These are phyloP conservation scores for Phascolomyces articulosus DNA, from an alignment of 371 early-diverging fungal species.

Conservation along the genomic window DNA sequence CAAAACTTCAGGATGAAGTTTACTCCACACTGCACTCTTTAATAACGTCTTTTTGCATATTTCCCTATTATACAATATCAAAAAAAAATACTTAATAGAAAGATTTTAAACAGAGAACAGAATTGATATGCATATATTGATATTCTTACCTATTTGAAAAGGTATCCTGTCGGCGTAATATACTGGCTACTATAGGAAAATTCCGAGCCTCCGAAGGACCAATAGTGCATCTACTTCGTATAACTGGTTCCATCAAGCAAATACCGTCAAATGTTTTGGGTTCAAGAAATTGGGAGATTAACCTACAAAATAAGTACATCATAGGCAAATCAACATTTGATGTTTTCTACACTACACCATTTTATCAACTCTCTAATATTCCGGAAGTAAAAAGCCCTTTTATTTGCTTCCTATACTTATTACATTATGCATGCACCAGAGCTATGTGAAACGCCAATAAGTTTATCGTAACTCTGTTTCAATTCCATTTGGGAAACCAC, in stretches of 20 bases:
- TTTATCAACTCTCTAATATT: not conserved
- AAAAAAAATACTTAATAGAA: too few species aligned
- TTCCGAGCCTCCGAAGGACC: not conserved
- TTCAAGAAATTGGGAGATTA: not conserved
- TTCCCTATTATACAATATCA: not conserved
- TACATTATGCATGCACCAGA: not conserved
- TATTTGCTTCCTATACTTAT: too few species aligned
- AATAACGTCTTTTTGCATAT: not conserved
- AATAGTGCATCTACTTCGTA: not conserved
- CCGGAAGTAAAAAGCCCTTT: too few species aligned
- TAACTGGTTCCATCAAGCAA: not conserved
- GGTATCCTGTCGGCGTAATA: not conserved
- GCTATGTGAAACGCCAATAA: not conserved
- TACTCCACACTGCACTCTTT: not conserved
- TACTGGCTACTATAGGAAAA: not conserved
- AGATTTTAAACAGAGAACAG: too few species aligned
- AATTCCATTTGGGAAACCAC: not conserved
- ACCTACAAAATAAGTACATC: not conserved
- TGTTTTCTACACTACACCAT: too few species aligned
- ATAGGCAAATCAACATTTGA: too few species aligned
- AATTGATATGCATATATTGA: not conserved
- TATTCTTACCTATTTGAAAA: not conserved
- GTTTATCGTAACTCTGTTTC: not conserved
- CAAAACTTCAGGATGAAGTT: not conserved
- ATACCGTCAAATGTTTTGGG: not conserved